Conservation (phyloP, 495 filamentous ascomycete species). For the Baudoinia panamericana region DNA sequence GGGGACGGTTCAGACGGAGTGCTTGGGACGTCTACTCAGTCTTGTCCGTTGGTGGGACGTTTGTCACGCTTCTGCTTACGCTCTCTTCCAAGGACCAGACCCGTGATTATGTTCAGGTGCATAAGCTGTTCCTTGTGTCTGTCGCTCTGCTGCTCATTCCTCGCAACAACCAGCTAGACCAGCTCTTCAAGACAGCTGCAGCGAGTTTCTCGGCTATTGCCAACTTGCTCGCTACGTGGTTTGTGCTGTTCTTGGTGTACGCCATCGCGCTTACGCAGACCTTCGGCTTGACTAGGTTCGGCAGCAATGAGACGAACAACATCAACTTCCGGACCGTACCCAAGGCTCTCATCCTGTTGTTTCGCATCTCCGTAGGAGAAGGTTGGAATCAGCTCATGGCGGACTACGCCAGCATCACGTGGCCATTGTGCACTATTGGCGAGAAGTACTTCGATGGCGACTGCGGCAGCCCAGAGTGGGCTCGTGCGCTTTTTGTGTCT, state of each 20-base stretch:
- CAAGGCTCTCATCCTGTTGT: slow-evolving; percentile 84
- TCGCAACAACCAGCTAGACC: slow-evolving; percentile 91
- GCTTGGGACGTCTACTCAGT: slow-evolving; percentile 93
- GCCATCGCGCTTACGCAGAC: slow-evolving; percentile 95
- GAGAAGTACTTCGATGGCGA: slow-evolving; percentile 67
- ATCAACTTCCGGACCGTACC: slow-evolving; percentile 89
- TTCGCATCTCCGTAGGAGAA: slow-evolving; percentile 83
- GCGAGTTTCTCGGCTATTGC: slow-evolving; percentile 81
- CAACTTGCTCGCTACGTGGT: slow-evolving; percentile 92
- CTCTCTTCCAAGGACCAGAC: slow-evolving; percentile 40
- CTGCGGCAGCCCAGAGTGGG: slow-evolving; percentile 83
- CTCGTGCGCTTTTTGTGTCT: slow-evolving; percentile 72
- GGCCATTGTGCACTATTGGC: slow-evolving; percentile 61
- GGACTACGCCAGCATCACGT: slow-evolving; percentile 69
- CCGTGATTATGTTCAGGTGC: slow-evolving; percentile 58
- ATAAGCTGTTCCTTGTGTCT: slow-evolving; percentile 87
- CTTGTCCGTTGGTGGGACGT: slow-evolving; percentile 69
- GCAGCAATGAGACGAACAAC: slow-evolving; percentile 56
- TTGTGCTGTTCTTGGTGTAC: slow-evolving; percentile 89
- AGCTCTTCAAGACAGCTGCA: slow-evolving; percentile 98
- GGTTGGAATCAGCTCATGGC: slow-evolving; percentile 97
- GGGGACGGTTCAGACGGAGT: slow-evolving; percentile 82
- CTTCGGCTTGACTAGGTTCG: slow-evolving; percentile 89
- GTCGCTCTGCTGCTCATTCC: slow-evolving; percentile 88
- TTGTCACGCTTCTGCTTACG: slow-evolving; percentile 61